These are phyloP conservation scores for Acrasis kona DNA, from an alignment of 78 protist genomes.

Conservation along the genomic window DNA sequence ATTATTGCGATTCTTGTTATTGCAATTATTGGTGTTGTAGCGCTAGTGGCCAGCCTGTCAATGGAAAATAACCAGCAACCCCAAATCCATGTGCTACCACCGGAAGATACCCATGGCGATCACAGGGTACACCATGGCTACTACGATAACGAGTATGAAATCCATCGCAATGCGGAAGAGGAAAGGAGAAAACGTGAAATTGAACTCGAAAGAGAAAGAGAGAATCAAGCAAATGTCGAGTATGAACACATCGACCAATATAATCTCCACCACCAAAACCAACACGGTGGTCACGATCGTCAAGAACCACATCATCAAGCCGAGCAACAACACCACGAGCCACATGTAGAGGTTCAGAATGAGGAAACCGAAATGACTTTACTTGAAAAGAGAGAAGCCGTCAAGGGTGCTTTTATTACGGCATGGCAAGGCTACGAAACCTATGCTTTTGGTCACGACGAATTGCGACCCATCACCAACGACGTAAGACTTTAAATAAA, in stretches of 20 bases:
- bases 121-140: no score
- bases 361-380: not conserved
- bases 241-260: not conserved
- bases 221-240: not conserved
- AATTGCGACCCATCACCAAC: slow-evolving; percentile 34
- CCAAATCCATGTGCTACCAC: no score
- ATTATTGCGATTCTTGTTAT: no score
- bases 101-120: no score
- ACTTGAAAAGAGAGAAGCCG: not conserved
- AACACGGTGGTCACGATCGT: not conserved
- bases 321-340: not conserved
- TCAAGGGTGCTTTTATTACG: slow-evolving; percentile 4
- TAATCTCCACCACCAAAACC: not conserved
- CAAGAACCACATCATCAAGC: not conserved
- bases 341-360: not conserved
- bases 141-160: no score
- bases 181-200: not conserved
- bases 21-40: no score
- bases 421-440: slow-evolving; percentile 55
- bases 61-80: no score
- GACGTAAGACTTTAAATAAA: no score
- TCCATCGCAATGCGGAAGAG: not conserved
- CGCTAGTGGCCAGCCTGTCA: no score
- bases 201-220: not conserved
- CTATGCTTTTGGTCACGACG: slow-evolving; percentile 71